Evolutionary conservation across 148 eudicot species (phyloP).

Genomic region (Nepenthes mirabilis): DNA sequence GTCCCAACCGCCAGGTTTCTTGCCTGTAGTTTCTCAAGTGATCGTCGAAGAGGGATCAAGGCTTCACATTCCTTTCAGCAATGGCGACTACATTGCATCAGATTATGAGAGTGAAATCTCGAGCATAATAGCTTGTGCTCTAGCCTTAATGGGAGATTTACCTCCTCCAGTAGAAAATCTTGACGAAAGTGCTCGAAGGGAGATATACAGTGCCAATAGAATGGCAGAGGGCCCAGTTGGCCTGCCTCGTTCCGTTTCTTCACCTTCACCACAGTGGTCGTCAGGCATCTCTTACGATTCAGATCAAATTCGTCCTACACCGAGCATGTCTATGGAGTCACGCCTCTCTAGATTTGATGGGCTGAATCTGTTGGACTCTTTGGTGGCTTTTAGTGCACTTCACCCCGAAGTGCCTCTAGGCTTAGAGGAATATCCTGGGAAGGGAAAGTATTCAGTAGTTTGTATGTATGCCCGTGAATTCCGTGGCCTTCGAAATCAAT

Average conservation of each 20-base stretch:
- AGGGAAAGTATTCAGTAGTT: conserved; percentile 64
- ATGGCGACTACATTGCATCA: conserved; percentile 46
- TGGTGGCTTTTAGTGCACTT: conserved; percentile 31
- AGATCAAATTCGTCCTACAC: conserved; percentile 35
- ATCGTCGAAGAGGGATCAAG: conserved; percentile 60
- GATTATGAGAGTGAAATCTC: conserved; percentile 85
- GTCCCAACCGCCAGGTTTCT: conserved; percentile 19
- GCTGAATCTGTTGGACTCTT: conserved; percentile 33
- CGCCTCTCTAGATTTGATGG: conserved; percentile 54
- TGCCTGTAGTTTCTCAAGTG: conserved; percentile 33
- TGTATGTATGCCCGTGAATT: conserved; percentile 62
- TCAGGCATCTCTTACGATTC: conserved; percentile 30
- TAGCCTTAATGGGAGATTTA: conserved; percentile 40
- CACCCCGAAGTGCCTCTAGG: conserved; percentile 70
- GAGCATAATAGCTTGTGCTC: conserved; percentile 75
- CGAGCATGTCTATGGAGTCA: conserved; percentile 33
- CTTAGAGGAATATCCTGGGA: conserved; percentile 30
- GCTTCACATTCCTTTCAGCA: conserved; percentile 62
- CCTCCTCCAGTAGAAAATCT: conserved; percentile 13
- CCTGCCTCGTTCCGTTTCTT: conserved; percentile 37
- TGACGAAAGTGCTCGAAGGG: conserved; percentile 22
- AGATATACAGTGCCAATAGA: conserved; percentile 10
- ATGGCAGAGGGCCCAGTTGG: conserved; percentile 18
- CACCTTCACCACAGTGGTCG: conserved; percentile 36
- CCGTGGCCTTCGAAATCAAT: conserved; percentile 47